Evolutionary conservation across 176 grass and related monocot species (phyloP).

Genomic region (Dendrocalamus sinicus): DNA sequence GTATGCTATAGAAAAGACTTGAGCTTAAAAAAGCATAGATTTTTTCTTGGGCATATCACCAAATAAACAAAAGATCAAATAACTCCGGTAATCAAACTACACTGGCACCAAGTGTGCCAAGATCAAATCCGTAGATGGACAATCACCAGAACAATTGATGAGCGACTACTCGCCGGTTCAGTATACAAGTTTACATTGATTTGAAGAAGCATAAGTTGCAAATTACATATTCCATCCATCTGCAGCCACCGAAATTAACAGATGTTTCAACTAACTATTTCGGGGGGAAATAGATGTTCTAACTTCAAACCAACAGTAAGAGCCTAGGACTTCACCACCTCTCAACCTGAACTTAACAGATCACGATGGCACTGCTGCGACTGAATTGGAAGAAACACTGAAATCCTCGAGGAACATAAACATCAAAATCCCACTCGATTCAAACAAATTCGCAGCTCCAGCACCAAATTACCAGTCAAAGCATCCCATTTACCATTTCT

Average conservation of each 20-base stretch:
- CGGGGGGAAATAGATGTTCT: neutral
- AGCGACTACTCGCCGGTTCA: neutral
- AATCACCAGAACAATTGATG: neutral
- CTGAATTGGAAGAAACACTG: neutral
- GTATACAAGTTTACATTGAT: neutral
- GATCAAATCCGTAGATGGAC: neutral
- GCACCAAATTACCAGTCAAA: neutral
- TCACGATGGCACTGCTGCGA: neutral
- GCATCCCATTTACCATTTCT: neutral
- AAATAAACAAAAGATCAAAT: slow-evolving; percentile 1
- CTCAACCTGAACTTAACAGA: slow-evolving; percentile 3
- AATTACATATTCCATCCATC: neutral
- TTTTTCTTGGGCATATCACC: neutral
- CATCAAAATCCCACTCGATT: neutral
- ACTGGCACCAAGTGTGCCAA: neutral
- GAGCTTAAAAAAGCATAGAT: neutral
- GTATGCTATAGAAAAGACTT: neutral
- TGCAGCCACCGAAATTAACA: neutral
- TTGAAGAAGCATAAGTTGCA: neutral
- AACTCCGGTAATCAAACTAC: slow-evolving; percentile 1
- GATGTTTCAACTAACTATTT: neutral
- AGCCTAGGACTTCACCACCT: neutral
- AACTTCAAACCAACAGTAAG: neutral
- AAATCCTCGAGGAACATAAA: neutral
- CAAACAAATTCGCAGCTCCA: neutral